Conservation (phyloP, 164 flowering plant genomes). For the Cinnamomum chago region DNA sequence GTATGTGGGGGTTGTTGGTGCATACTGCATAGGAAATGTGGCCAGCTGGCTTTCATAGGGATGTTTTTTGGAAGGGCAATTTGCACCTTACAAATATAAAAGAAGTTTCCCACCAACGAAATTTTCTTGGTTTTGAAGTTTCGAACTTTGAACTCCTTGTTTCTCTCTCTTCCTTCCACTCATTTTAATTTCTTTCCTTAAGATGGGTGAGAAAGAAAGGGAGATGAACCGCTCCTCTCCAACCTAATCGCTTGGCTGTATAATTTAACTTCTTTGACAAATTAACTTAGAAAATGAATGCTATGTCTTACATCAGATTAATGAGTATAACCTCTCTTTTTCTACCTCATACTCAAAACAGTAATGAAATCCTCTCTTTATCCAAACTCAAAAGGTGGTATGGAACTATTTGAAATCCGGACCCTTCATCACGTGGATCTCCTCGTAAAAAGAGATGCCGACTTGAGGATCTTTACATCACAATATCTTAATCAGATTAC, state of each 20-base stretch:
- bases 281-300: constrained; percentile 14
- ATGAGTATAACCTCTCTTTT: constrained; percentile 6
- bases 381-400: too few species aligned
- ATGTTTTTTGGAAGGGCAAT: background rate
- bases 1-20: too few species aligned
- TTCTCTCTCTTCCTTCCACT: constrained; percentile 7
- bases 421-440: background rate
- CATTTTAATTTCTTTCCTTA: constrained; percentile 25
- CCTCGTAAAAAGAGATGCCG: background rate
- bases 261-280: constrained; percentile 15
- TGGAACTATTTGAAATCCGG: too few species aligned
- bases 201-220: constrained; percentile 19
- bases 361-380: background rate
- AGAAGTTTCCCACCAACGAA: background rate
- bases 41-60: background rate
- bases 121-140: constrained; percentile 34
- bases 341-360: background rate
- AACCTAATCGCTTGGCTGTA: constrained; percentile 40
- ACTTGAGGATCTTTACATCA: too few species aligned
- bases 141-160: constrained; percentile 23
- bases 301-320: background rate
- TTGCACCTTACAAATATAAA: background rate
- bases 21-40: background rate
- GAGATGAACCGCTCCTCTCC: constrained; percentile 16
- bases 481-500: too few species aligned